Evolutionary conservation across 2,329 filamentous ascomycete species (phyloP).

Genomic region (Mycosphaerella arachidis): DNA sequence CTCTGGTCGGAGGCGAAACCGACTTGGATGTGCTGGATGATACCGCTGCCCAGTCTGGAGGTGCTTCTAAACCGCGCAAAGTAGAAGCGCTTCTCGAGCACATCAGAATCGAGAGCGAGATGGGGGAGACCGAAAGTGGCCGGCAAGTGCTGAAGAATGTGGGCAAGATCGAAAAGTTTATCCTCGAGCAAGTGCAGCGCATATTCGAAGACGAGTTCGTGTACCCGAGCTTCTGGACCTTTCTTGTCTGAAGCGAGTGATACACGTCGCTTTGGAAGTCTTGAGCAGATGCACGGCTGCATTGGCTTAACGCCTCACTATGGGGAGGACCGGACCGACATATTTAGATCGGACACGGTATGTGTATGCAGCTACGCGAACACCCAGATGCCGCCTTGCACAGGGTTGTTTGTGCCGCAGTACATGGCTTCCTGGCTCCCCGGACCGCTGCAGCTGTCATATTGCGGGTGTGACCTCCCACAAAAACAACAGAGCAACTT

Average conservation of each 20-base stretch:
- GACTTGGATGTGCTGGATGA: slow-evolving; percentile 29
- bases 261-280: background rate
- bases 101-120: slow-evolving; percentile 95
- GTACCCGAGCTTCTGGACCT: slow-evolving; percentile 98
- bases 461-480: background rate
- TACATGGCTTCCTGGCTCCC: background rate
- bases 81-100: slow-evolving; percentile 77
- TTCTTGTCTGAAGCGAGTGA: slow-evolving; percentile 57
- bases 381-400: background rate
- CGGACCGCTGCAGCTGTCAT: slow-evolving; percentile 3
- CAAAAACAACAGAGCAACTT: background rate
- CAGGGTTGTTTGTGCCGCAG: background rate
- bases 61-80: slow-evolving; percentile 17
- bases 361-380: slow-evolving; percentile 9
- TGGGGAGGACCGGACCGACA: background rate
- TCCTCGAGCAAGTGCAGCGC: slow-evolving; percentile 88
- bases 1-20: slow-evolving; percentile 49
- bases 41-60: slow-evolving; percentile 14
- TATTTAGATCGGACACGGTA: background rate
- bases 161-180: slow-evolving; percentile 96
- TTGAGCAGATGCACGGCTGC: background rate
- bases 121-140: slow-evolving; percentile 82
- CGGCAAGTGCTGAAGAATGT: slow-evolving; percentile 98
- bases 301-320: background rate
- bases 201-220: slow-evolving; percentile 99